Base-by-base conservation (phyloP, 305 asterid genomes). In the Plantago rigida region DNA sequence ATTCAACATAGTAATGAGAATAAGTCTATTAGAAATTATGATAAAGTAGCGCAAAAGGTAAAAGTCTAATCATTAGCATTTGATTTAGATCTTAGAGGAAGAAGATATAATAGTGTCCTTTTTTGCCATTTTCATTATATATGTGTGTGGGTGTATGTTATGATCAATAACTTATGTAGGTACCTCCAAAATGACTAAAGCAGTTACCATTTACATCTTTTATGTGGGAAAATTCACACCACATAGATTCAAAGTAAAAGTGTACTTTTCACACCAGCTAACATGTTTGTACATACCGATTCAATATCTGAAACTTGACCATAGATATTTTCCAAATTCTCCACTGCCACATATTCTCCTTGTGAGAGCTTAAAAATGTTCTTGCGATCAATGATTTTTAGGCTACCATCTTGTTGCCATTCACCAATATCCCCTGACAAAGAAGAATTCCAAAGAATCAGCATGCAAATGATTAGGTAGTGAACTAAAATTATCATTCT, bases 331-430 rank as follows among this genome's bases (percentile, higher is more conserved):
- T 90, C 97, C 79, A 90, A 78, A 74, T 90, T 87, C 81, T 90
- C 97, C 45, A 87, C 96, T 2, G 97, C 97, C 60, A 90, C 97
- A 77, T 90, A 90, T 75, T 90, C 97, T 69, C 97, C 97, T 74
- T 90, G 97, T 41, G 97, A 87, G 59, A 90, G 94, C 77, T 90
- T 90, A 74, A 90, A 87, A 70, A 90, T 87, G 68, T 90, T 87
- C 79, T 90, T 90, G 41, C 96, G 89, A 68, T 90, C 97, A 58
- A 90, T 72, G 68, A 90, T 87, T 78, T 87, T 87, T 82, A 90
- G 76, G 79, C 87, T 77, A 49, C 97, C 97, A 73, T 87, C 74
- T 57, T 81, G 74, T 79, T 84, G 96, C 97, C 97, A 90, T 78
- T 90, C 87, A 36, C 96, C 97, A 74, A 90, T 63, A 69, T 90